Evolutionary conservation across 495 filamentous ascomycete genomes (phyloP).

Genomic region (Penicillium psychrofluorescens): DNA sequence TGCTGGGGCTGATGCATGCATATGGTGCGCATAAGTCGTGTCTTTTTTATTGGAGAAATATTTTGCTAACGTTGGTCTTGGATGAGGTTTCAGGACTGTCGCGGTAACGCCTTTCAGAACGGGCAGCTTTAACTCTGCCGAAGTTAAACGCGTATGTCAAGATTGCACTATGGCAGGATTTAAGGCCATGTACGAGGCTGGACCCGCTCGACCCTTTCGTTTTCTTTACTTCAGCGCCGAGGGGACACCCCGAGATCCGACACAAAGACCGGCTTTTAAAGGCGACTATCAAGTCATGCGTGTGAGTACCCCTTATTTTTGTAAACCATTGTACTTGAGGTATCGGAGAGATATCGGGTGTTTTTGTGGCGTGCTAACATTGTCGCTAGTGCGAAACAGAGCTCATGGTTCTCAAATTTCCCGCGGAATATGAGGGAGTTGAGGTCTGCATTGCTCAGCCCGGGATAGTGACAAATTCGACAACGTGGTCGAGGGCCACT

Average conservation of each 20-base stretch:
- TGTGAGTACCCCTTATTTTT: conserved; percentile 9
- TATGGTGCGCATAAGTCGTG: conserved; percentile 29
- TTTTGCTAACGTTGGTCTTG: not conserved
- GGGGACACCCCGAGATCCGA: conserved; percentile 28
- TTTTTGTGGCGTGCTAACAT: not conserved
- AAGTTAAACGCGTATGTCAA: conserved; percentile 35
- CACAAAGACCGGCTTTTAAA: conserved; percentile 22
- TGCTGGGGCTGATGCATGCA: conserved; percentile 42
- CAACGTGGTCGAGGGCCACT: conserved; percentile 1
- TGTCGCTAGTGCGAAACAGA: conserved; percentile 34
- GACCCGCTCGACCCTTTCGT: conserved; percentile 10
- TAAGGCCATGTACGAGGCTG: conserved; percentile 23
- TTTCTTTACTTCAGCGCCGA: conserved; percentile 44
- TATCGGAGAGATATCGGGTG: not conserved
- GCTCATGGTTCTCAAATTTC: conserved; percentile 29
- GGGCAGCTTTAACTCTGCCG: conserved; percentile 23
- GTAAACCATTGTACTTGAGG: too few species aligned
- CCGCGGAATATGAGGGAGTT: conserved; percentile 21
- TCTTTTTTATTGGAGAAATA: not conserved
- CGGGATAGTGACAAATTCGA: conserved; percentile 15
- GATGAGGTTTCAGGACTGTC: conserved; percentile 13
- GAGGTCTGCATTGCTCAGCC: conserved; percentile 31
- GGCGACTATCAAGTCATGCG: conserved; percentile 35
- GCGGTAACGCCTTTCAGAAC: conserved; percentile 32
- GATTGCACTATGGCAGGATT: conserved; percentile 34